Conservation (phyloP, 2,329 filamentous ascomycete genomes). For the Chaetothyriales sp. region DNA sequence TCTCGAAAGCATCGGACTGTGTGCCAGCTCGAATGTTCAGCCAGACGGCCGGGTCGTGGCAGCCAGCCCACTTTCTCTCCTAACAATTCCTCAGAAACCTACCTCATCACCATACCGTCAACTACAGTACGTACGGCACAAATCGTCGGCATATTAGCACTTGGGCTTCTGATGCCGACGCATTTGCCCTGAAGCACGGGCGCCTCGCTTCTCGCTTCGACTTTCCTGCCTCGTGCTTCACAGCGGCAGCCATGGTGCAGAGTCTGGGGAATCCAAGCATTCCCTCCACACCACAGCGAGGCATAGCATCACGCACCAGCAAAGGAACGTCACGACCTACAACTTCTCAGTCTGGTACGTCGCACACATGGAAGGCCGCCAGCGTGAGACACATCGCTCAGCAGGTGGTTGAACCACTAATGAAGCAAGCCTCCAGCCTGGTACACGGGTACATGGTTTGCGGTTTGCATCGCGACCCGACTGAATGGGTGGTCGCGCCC, state of each 20-base stretch:
- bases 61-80: not conserved
- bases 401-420: not conserved
- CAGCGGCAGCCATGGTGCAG: not conserved
- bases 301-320: not conserved
- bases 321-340: not conserved
- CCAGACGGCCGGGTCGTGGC: not conserved
- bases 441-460: constrained; percentile 99
- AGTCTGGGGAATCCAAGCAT: not conserved
- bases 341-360: not conserved
- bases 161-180: not conserved
- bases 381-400: not conserved
- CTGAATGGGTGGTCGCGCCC: constrained; percentile 95
- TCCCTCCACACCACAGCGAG: not conserved
- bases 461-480: constrained; percentile 88
- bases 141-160: not conserved
- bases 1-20: not conserved
- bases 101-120: not conserved
- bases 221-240: not conserved
- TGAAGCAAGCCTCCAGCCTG: constrained; percentile 29
- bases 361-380: not conserved
- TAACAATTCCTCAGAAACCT: not conserved
- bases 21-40: not conserved
- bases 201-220: not conserved
- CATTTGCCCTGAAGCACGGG: not conserved
- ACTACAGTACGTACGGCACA: not conserved